Percentiles rank a stretch among this genome's conserved stretches.
Conservation (phyloP, 2,329 filamentous ascomycete genomes). For the Boeremia exigua region DNA sequence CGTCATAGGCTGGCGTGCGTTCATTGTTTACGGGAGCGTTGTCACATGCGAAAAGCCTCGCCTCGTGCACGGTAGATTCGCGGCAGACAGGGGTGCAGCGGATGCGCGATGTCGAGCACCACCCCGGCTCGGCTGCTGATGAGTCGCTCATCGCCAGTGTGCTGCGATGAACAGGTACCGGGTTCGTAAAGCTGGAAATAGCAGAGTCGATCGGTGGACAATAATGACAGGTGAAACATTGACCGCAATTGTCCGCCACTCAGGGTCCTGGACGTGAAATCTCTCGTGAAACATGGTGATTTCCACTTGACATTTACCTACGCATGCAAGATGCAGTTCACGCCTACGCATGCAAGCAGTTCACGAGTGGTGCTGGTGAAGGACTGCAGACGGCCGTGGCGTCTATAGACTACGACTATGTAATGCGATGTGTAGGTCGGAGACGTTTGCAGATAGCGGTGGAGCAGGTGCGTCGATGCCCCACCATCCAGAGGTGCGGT, state of each 20-base stretch:
- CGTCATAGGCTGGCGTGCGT: background rate
- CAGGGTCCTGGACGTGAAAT: background rate
- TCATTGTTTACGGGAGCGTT: background rate
- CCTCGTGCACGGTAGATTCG: slow-evolving; percentile 3
- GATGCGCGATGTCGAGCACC: slow-evolving; percentile 22
- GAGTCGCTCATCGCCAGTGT: slow-evolving; percentile 14
- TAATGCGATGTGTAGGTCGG: slow-evolving; percentile 13
- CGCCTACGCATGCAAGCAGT: too few species aligned
- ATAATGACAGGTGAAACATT: background rate
- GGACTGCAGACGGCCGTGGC: too few species aligned
- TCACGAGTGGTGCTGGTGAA: too few species aligned
- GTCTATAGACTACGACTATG: too few species aligned
- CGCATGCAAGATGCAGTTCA: too few species aligned
- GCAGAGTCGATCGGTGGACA: background rate
- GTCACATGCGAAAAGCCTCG: slow-evolving; percentile 30
- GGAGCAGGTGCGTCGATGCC: slow-evolving; percentile 8
- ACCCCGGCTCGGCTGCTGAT: slow-evolving; percentile 10
- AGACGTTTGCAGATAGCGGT: slow-evolving; percentile 13
- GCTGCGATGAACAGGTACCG: background rate
- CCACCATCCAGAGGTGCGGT: slow-evolving; percentile 6
- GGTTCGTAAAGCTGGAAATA: background rate
- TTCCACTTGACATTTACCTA: too few species aligned
- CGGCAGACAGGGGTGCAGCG: slow-evolving; percentile 22
- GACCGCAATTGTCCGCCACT: slow-evolving; percentile 10
- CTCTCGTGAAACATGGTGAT: background rate